phyloP scores from a whole-genome alignment of 768 basidiomycete species.

The Ramaria sp. region DNA sequence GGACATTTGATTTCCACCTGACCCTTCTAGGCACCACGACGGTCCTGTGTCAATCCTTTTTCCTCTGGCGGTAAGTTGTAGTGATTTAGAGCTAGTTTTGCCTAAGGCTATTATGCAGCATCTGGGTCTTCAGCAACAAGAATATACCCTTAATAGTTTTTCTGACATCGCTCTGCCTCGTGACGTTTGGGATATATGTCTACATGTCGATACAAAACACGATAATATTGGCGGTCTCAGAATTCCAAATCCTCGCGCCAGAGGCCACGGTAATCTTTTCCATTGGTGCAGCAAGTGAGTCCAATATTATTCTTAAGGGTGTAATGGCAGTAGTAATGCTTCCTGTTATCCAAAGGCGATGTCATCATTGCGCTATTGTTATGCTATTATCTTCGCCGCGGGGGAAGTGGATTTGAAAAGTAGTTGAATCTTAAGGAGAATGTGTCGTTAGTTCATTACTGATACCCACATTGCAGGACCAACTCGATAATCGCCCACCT shows the following conservation, averaged over 20 bases:
- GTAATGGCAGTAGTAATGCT: not conserved
- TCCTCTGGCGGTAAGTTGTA: not conserved
- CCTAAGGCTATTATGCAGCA: not conserved
- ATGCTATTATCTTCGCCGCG: constrained; percentile 4
- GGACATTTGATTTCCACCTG: not conserved
- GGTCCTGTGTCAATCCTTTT: constrained; percentile 4
- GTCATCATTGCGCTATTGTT: constrained; percentile 3
- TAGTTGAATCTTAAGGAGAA: not conserved
- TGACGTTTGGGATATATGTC: not conserved
- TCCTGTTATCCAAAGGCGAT: not conserved
- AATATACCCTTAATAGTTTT: not conserved
- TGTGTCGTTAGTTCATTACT: not conserved
- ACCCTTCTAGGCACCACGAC: not conserved
- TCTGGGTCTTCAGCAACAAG: constrained; percentile 2
- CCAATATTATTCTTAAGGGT: not conserved
- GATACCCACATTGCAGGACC: not conserved
- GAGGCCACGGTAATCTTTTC: not conserved
- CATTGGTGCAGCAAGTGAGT: constrained; percentile 4
- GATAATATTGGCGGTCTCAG: not conserved
- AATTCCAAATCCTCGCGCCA: not conserved
- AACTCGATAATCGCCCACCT: not conserved
- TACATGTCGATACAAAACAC: not conserved
- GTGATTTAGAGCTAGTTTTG: not conserved
- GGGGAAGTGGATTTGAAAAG: not conserved
- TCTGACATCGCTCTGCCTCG: not conserved